phyloP scores from a whole-genome alignment of 768 basidiomycete species.

The Termitomyces sp. region DNA sequence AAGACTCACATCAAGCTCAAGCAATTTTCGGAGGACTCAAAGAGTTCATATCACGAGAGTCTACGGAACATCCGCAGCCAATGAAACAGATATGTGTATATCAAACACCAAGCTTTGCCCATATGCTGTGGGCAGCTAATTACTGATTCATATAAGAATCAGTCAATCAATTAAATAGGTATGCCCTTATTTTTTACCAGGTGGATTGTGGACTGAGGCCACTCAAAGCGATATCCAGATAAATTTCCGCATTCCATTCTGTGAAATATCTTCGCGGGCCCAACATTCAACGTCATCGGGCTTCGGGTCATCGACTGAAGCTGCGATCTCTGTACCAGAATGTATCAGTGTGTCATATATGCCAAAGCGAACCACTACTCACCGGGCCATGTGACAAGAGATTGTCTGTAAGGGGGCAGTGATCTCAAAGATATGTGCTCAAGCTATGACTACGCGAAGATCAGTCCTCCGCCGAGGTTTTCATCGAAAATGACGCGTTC shows the following conservation, averaged over 20 bases:
- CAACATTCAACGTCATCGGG: neutral
- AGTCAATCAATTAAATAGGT: neutral
- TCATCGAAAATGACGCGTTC: neutral
- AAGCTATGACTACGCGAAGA: neutral
- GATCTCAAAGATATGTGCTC: neutral
- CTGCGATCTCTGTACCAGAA: neutral
- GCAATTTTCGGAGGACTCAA: neutral
- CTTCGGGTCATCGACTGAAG: neutral
- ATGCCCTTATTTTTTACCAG: neutral
- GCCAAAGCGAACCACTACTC: neutral
- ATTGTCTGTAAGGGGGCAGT: neutral
- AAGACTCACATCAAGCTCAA: neutral
- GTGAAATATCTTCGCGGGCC: neutral
- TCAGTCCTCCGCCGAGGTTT: too few species aligned
- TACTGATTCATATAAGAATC: neutral
- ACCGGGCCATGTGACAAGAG: neutral
- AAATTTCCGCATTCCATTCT: neutral
- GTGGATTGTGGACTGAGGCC: neutral
- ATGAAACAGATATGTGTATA: neutral
- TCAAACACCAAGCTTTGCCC: neutral
- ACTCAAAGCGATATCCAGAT: neutral
- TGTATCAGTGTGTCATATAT: neutral
- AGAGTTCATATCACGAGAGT: neutral
- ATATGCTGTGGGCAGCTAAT: neutral
- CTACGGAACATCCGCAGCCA: neutral